A percentile compares a stretch with the other conserved stretches of the same genome.
Conservation (phyloP, 2,329 filamentous ascomycete genomes). For the Claviceps pusilla region DNA sequence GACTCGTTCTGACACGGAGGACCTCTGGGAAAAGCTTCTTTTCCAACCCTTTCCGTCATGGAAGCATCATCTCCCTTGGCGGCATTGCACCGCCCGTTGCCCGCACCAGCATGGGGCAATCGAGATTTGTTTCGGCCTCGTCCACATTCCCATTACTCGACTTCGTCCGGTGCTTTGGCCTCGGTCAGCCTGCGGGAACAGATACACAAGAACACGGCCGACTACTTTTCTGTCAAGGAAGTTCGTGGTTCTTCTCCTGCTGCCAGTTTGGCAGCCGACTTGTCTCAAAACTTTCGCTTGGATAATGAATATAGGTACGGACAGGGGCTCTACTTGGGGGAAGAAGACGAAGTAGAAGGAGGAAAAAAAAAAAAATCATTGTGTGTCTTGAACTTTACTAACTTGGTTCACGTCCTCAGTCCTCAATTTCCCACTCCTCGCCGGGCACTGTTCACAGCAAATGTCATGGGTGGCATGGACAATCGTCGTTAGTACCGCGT, state of each 20-base stretch:
- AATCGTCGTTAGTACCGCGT: conserved; percentile 16
- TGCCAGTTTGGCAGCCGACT: conserved; percentile 76
- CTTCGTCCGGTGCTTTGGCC: conserved; percentile 41
- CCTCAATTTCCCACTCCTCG: conserved; percentile 27
- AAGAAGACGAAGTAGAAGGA: not conserved
- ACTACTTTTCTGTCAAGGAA: conserved; percentile 72
- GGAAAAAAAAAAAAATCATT: not conserved
- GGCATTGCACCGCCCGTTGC: conserved; percentile 67
- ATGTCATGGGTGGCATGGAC: conserved; percentile 22
- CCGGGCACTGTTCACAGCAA: conserved; percentile 26
- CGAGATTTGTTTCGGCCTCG: conserved; percentile 38
- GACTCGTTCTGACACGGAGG: conserved; percentile 2
- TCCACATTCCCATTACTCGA: conserved; percentile 32
- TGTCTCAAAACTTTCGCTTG: conserved; percentile 94
- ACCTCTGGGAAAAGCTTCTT: not conserved
- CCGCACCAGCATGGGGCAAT: conserved; percentile 42
- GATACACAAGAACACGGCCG: conserved; percentile 41
- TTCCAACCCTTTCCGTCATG: conserved; percentile 37
- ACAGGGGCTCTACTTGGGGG: not conserved
- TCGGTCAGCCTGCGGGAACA: conserved; percentile 71
- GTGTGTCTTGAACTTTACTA: not conserved
- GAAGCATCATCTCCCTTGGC: conserved; percentile 88
- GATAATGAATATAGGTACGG: conserved; percentile 69
- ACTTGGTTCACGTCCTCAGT: conserved; percentile 11
- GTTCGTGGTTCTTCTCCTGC: conserved; percentile 79